Conservation (phyloP, 768 basidiomycete species). For the Suillus subaureus region DNA sequence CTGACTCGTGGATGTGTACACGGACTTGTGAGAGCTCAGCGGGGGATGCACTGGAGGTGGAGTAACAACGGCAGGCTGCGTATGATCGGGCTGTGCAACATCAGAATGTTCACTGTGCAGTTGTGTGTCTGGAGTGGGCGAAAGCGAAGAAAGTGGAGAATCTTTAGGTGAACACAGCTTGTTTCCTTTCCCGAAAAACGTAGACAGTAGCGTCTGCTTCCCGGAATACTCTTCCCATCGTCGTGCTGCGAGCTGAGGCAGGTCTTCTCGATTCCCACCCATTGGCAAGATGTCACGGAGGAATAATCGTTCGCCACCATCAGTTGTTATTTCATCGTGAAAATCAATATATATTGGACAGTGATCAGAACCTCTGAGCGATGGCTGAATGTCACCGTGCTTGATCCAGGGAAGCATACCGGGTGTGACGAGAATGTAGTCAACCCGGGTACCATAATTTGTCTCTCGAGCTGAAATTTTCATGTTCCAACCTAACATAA, state of each 20-base stretch:
- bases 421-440: slow-evolving; percentile 87
- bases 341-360: slow-evolving; percentile 96
- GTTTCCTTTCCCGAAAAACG: slow-evolving; percentile 72
- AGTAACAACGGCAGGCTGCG: slow-evolving; percentile 19
- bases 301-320: slow-evolving; percentile 34
- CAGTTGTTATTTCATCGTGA: slow-evolving; percentile 68
- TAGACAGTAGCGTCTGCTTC: slow-evolving; percentile 79
- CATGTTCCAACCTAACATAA: slow-evolving; percentile 84
- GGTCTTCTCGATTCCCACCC: slow-evolving; percentile 37
- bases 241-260: slow-evolving; percentile 77
- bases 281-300: slow-evolving; percentile 44
- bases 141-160: slow-evolving; percentile 27
- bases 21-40: slow-evolving; percentile 15
- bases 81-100: slow-evolving; percentile 26
- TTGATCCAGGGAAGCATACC: slow-evolving; percentile 93
- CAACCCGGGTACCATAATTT: slow-evolving; percentile 93
- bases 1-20: slow-evolving; percentile 22
- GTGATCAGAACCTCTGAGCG: slow-evolving; percentile 92
- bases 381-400: slow-evolving; percentile 77
- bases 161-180: slow-evolving; percentile 18
- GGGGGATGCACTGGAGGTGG: slow-evolving; percentile 21
- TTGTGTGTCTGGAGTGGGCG: slow-evolving; percentile 32
- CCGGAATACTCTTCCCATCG: slow-evolving; percentile 88
- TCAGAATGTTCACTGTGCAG: slow-evolving; percentile 16
- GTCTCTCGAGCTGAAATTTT: slow-evolving; percentile 87